Conservation (phyloP, 257 asterid species). For the Gentiana straminea region DNA sequence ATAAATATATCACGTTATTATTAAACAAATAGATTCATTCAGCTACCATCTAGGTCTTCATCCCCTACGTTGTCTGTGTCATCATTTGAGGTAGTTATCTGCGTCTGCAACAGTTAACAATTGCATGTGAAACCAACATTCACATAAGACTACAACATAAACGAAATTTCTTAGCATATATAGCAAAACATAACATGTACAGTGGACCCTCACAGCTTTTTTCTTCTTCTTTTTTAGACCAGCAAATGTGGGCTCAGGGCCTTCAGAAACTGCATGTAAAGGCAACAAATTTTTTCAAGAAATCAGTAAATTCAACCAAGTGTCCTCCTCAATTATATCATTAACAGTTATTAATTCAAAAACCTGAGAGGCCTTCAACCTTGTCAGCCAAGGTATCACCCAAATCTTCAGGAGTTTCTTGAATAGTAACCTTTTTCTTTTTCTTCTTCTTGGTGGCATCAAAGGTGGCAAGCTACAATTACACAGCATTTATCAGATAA, state of each 20-base stretch:
- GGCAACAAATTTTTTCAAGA: background rate
- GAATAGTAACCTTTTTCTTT: slow-evolving; percentile 81
- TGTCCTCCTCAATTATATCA: background rate
- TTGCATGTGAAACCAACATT: background rate
- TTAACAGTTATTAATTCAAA: background rate
- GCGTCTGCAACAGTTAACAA: slow-evolving; percentile 36
- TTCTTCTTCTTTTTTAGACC: slow-evolving; percentile 74
- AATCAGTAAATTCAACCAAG: background rate
- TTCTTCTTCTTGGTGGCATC: slow-evolving; percentile 91
- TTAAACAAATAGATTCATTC: too few species aligned
- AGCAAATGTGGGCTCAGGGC: slow-evolving; percentile 58
- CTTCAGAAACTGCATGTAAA: slow-evolving; percentile 54
- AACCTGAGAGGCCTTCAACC: slow-evolving; percentile 74
- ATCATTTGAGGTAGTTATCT: slow-evolving; percentile 49
- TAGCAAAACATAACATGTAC: background rate
- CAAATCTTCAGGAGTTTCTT: slow-evolving; percentile 64
- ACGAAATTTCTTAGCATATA: background rate
- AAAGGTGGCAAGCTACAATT: slow-evolving; percentile 70
- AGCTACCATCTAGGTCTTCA: slow-evolving; percentile 61
- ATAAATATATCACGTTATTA: too few species aligned
- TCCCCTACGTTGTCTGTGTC: slow-evolving; percentile 56
- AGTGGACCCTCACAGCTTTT: slow-evolving; percentile 46
- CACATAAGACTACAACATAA: background rate
- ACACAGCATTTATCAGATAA: background rate
- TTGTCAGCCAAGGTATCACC: slow-evolving; percentile 52